Evolutionary conservation across 2,329 filamentous ascomycete genomes (phyloP).

Genomic region (Aaosphaeria arxii): DNA sequence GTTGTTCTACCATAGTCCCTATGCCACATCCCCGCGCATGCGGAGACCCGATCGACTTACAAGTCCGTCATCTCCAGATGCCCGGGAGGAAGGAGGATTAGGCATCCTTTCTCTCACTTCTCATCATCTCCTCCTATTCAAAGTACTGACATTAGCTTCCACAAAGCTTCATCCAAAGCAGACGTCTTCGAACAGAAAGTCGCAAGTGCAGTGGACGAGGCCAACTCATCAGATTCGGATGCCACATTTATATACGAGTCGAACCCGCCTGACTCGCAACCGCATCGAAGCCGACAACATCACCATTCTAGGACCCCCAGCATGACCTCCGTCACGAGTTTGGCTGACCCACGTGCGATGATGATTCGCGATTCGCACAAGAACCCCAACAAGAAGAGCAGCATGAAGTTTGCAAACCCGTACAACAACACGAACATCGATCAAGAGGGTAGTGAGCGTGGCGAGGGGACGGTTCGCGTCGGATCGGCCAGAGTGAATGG

Average conservation of each 20-base stretch:
- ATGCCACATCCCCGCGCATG: constrained; percentile 20
- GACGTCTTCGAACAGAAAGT: constrained; percentile 98
- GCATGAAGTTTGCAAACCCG: constrained; percentile 88
- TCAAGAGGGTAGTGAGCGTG: constrained; percentile 34
- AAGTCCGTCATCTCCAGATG: too few species aligned
- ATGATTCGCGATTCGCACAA: constrained; percentile 61
- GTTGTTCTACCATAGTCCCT: constrained; percentile 21
- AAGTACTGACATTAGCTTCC: constrained; percentile 33
- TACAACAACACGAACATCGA: constrained; percentile 63
- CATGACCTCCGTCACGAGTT: constrained; percentile 74
- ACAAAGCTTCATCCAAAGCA: constrained; percentile 82
- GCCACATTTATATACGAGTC: constrained; percentile 99
- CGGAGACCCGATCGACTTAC: constrained; percentile 17
- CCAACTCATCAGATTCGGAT: constrained; percentile 93
- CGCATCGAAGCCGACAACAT: constrained; percentile 73
- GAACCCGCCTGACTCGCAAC: constrained; percentile 68
- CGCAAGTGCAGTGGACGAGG: constrained; percentile 91
- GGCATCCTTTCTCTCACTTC: constrained; percentile 14
- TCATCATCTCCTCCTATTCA: constrained; percentile 32
- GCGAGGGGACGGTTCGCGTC: constrained; percentile 36
- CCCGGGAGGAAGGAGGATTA: constrained; percentile 10
- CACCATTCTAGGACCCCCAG: constrained; percentile 80
- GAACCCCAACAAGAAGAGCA: constrained; percentile 73
- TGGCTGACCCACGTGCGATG: constrained; percentile 56
- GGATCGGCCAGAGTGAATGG: constrained; percentile 48